Evolutionary conservation across 2,329 filamentous ascomycete species (phyloP).

Genomic region (Daldinia sp.): DNA sequence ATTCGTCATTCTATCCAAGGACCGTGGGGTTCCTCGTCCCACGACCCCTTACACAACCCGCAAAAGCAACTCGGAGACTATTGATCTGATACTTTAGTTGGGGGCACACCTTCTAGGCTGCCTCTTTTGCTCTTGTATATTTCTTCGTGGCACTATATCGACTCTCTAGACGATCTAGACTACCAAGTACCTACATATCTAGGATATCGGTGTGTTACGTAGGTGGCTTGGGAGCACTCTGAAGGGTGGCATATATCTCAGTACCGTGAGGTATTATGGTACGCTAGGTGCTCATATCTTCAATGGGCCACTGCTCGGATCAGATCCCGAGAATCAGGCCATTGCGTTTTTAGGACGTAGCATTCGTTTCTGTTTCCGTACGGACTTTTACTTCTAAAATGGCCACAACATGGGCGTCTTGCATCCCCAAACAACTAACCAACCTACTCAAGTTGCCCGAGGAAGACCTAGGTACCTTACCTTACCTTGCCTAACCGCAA

Average conservation of each 20-base stretch:
- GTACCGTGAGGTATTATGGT: no score
- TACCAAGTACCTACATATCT: no score
- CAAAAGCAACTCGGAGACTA: slow-evolving; percentile 19
- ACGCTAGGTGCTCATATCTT: no score
- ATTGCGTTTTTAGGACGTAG: neutral
- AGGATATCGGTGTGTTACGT: no score
- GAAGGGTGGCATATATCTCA: neutral
- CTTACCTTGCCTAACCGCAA: no score
- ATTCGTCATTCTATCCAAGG: neutral
- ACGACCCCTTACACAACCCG: no score
- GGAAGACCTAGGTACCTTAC: no score
- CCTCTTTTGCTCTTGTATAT: neutral
- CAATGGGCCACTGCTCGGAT: neutral
- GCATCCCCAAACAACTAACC: slow-evolving; percentile 1
- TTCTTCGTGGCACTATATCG: slow-evolving; percentile 3
- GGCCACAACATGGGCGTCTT: slow-evolving; percentile 7
- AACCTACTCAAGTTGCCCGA: no score
- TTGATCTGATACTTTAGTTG: slow-evolving; percentile 17
- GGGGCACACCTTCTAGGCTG: slow-evolving; percentile 16
- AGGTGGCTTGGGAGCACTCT: no score
- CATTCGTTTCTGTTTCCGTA: neutral
- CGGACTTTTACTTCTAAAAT: neutral
- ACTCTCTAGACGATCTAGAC: neutral
- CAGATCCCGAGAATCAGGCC: neutral
- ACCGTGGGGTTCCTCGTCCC: slow-evolving; percentile 8